A percentile compares a stretch with the other conserved stretches of the same genome.
Evolutionary conservation across 176 grass and related monocot genomes (phyloP).

Genomic region (Oryza rufipogon): DNA sequence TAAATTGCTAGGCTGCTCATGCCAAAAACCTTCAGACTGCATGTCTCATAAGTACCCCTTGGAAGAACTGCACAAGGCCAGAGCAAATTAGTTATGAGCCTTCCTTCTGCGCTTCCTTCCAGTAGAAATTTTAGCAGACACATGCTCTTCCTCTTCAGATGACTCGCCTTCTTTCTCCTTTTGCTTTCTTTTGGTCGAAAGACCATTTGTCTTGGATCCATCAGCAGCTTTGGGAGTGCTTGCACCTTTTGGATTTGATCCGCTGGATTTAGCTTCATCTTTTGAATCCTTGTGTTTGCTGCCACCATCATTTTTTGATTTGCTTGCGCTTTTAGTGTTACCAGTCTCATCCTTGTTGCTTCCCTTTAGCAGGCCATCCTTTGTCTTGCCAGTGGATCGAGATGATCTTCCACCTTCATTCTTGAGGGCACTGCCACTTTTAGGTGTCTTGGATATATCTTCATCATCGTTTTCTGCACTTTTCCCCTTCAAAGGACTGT

Average conservation of each 20-base stretch:
- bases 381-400: constrained; percentile 25
- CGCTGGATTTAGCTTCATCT: constrained; percentile 44
- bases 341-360: constrained; percentile 29
- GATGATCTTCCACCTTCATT: constrained; percentile 37
- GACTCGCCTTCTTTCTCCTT: constrained; percentile 32
- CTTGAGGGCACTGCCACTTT: constrained; percentile 26
- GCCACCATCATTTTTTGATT: constrained; percentile 37
- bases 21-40: constrained; percentile 11
- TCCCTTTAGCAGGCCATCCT: constrained; percentile 14
- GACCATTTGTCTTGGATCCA: constrained; percentile 47
- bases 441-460: constrained; percentile 35
- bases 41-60: not conserved
- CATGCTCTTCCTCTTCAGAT: constrained; percentile 42
- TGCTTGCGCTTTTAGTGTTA: constrained; percentile 1
- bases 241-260: constrained; percentile 18
- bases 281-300: constrained; percentile 30
- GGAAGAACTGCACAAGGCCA: constrained; percentile 25
- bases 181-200: constrained; percentile 47
- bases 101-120: constrained; percentile 53
- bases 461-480: constrained; percentile 28
- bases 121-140: constrained; percentile 31
- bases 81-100: constrained; percentile 27
- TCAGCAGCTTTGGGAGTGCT: not conserved
- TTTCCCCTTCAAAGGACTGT: constrained; percentile 40
- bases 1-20: constrained; percentile 11